Base-by-base conservation (phyloP, 2,329 filamentous ascomycete species). In the Trichoderma sp. region DNA sequence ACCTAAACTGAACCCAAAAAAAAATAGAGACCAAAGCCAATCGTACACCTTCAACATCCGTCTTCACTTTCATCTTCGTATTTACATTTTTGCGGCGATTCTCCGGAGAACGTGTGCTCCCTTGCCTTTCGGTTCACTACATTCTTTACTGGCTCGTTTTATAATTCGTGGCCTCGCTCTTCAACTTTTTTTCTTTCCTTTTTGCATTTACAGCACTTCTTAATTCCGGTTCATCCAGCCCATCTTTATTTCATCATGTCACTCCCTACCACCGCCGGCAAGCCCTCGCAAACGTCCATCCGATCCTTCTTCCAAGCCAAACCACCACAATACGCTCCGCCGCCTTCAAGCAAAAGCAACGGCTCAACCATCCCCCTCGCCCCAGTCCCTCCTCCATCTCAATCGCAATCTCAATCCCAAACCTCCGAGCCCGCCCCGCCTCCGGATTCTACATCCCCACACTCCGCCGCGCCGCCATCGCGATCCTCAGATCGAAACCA, bases 241-340 rank as follows among this genome's bases (percentile, higher is more conserved):
- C 17, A 28, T 32, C 9, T 11, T 17, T 6, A 17, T 8, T 30
- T 58, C 55, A 15, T 32, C 74, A 84, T 84, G 83, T 82, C 82
- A 59, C 81, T 82, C 69, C 82, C 82, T 59, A 80, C 78, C 15
- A 80, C 78, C 12, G 79, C 78, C 13, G 81, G 81, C 13, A 81
- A 81, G 71, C 80, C 79, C 59, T 77, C 80, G 28, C 87, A 90
- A 77, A 80, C 85, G 50, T 90, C 88, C 59, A 91, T 91, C 76
- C 87, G 86, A 68, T 90, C 87, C 68, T 91, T 91, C 82, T 91
- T 91, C 79, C 83, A 82, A 57, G 81, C 82, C 71, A 86, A 86
- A 74, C 78, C 83, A 28, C 78, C 80, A 55, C 77, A 80, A 68
- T 80, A 81, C 79, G 79, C 78, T 59, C 78, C 81, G 70, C 81